Evolutionary conservation across 148 eudicot genomes (phyloP).

Genomic region (Vaccinium vitisidaea): DNA sequence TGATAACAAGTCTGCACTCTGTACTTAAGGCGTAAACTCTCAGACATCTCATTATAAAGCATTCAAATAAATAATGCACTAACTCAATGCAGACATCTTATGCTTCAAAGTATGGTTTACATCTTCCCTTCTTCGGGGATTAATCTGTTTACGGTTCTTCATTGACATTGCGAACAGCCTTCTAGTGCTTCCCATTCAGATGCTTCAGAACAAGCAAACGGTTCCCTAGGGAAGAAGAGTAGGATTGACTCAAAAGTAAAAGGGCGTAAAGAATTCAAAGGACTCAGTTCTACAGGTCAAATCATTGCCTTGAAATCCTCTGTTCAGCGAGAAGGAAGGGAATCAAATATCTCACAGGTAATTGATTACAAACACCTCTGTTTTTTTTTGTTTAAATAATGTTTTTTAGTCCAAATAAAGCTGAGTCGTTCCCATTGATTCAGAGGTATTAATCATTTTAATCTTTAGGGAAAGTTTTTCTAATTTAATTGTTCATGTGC

Average conservation of each 20-base stretch:
- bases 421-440: neutral
- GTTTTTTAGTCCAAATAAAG: neutral
- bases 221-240: neutral
- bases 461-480: neutral
- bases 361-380: slow-evolving; percentile 5
- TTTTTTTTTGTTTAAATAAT: neutral
- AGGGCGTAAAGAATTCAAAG: neutral
- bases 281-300: neutral
- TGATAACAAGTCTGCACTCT: neutral
- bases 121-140: neutral
- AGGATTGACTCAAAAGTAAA: neutral
- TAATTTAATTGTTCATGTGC: neutral
- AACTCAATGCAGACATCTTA: neutral
- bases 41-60: neutral
- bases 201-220: slow-evolving; percentile 5
- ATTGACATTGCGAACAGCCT: slow-evolving; percentile 11
- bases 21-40: neutral
- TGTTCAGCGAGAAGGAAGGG: neutral
- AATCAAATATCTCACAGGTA: slow-evolving; percentile 3
- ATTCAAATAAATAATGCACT: neutral
- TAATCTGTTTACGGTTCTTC: neutral
- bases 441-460: neutral
- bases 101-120: neutral
- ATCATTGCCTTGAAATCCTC: neutral
- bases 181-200: slow-evolving; percentile 15